Conservation (phyloP, 805 yeast genomes). For the Yamadazyma kitorensis region DNA sequence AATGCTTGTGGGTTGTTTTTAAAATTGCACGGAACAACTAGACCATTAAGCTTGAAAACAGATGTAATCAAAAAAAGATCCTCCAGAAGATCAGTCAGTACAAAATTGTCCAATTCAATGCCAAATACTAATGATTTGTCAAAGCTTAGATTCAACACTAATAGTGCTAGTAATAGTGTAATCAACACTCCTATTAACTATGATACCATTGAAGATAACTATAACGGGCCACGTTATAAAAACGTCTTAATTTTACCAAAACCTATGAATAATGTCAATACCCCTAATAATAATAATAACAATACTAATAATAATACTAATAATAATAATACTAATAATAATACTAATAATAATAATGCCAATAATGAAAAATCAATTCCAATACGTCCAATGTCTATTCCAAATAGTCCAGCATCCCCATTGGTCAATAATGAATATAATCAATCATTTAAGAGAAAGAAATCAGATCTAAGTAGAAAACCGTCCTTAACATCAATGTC, state of each 20-base stretch:
- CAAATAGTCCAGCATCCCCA: conserved; percentile 23
- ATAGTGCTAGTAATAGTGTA: neutral
- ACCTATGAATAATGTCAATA: conserved; percentile 23
- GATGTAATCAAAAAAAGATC: conserved; percentile 58
- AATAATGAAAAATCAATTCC: conserved; percentile 26
- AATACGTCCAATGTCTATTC: conserved; percentile 18
- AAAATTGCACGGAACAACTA: conserved; percentile 59
- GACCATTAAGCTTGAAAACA: conserved; percentile 56
- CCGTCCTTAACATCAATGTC: conserved; percentile 12
- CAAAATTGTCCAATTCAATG: conserved; percentile 11
- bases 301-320: too few relatives aligned
- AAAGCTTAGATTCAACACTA: conserved; percentile 4
- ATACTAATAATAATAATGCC: conserved; percentile 9
- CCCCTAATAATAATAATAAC: conserved; percentile 10
- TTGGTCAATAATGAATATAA: conserved; percentile 13
- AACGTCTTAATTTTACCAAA: conserved; percentile 42
- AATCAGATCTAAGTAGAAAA: conserved; percentile 27
- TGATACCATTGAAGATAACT: conserved; percentile 10
- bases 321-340: conserved; percentile 16
- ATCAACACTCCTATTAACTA: conserved; percentile 6
- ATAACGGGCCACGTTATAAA: conserved; percentile 24
- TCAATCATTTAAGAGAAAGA: conserved; percentile 42
- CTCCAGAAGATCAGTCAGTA: conserved; percentile 30
- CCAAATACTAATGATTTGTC: conserved; percentile 8
- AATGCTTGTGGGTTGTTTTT: conserved; percentile 64